phyloP scores from a whole-genome alignment of 306 rosid species.

The Datisca glomerata region DNA sequence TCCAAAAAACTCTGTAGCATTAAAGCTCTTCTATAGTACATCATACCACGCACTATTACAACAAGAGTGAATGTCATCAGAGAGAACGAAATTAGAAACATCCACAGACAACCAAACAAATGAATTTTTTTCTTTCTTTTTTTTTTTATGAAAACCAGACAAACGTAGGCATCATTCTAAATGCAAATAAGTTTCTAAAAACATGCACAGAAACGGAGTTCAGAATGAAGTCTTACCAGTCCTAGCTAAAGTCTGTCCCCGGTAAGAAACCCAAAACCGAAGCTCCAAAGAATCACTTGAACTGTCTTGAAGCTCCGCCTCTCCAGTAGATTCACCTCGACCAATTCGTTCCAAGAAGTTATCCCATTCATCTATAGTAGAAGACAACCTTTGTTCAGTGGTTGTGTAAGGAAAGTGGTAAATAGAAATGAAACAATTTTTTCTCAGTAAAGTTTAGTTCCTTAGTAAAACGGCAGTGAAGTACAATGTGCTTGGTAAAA shows the following conservation, averaged over 20 bases:
- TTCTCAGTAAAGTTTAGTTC: too few relatives aligned
- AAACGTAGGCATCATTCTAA: not conserved
- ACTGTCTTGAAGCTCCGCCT: conserved; percentile 61
- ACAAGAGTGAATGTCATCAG: conserved; percentile 12
- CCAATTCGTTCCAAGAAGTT: conserved; percentile 92
- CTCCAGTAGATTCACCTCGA: conserved; percentile 53
- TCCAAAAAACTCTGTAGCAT: conserved; percentile 91
- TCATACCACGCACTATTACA: conserved; percentile 91
- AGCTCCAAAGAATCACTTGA: conserved; percentile 77
- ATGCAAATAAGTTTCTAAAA: not conserved
- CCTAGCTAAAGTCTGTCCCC: conserved; percentile 98
- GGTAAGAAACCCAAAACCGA: conserved; percentile 93
- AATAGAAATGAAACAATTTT: too few relatives aligned
- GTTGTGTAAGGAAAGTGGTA: too few relatives aligned
- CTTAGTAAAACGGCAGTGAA: too few relatives aligned
- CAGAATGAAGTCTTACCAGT: conserved; percentile 44
- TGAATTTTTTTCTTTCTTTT: too few relatives aligned
- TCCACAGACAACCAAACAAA: conserved; percentile 1
- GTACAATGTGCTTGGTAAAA: too few relatives aligned
- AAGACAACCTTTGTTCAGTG: too few relatives aligned
- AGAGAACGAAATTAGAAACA: conserved; percentile 2
- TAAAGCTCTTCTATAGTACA: conserved; percentile 95
- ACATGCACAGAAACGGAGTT: conserved; percentile 2
- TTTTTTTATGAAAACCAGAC: too few relatives aligned
- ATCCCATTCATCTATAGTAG: conserved; percentile 89